phyloP scores from a whole-genome alignment of 495 filamentous ascomycete genomes.

The Ramalina intermedia region DNA sequence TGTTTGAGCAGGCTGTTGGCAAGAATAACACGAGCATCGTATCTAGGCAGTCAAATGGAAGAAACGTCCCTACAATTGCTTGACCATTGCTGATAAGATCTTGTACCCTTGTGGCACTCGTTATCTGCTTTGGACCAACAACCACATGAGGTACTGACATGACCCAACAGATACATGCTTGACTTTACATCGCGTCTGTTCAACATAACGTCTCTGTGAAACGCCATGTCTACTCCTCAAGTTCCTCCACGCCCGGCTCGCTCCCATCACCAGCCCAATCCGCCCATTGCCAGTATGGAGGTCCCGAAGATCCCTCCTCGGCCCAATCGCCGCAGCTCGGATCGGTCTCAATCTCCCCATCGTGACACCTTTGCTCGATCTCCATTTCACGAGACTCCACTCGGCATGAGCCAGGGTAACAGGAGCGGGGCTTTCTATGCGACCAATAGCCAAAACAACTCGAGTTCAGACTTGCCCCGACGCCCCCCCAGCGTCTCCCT shows the following conservation, averaged over 20 bases:
- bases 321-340: conserved; percentile 45
- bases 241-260: conserved; percentile 38
- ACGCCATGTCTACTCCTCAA: conserved; percentile 32
- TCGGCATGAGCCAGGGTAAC: conserved; percentile 29
- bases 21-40: no score
- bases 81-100: no score
- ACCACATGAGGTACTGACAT: neutral
- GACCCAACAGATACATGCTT: neutral
- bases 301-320: conserved; percentile 52
- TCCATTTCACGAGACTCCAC: conserved; percentile 58
- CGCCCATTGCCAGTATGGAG: conserved; percentile 20
- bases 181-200: neutral
- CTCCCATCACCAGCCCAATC: conserved; percentile 29
- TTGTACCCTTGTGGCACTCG: no score
- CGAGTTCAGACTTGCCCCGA: conserved; percentile 29
- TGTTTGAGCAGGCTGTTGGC: no score
- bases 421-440: conserved; percentile 19
- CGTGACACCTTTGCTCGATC: conserved; percentile 70
- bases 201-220: no score
- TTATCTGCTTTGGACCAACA: neutral
- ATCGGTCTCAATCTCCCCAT: conserved; percentile 66
- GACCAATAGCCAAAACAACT: conserved; percentile 33
- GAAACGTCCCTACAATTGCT: no score
- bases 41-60: no score
- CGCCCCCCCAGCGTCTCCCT: conserved; percentile 67